Conservation (phyloP, 768 basidiomycete species). For the Pleurotus cornucopiae region DNA sequence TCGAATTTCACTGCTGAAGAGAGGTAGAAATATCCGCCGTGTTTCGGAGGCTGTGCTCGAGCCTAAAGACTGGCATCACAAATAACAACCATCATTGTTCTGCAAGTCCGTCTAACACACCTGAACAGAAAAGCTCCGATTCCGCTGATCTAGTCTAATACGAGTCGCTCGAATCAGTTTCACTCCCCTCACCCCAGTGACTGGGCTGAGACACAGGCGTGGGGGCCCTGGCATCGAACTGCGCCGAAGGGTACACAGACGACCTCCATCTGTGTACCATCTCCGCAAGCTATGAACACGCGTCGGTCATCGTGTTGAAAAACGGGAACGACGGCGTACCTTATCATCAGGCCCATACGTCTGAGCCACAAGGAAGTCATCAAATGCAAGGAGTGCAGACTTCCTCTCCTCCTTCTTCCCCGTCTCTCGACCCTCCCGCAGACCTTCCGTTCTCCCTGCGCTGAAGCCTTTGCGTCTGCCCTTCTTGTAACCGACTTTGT, state of each 20-base stretch:
- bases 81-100: no score
- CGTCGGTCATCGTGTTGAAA: not conserved
- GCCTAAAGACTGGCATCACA: no score
- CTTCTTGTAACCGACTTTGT: conserved; percentile 39
- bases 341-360: conserved; percentile 18
- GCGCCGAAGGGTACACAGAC: not conserved
- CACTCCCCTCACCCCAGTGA: conserved; percentile 1
- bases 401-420: conserved; percentile 48
- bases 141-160: not conserved
- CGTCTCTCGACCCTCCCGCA: conserved; percentile 33
- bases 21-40: no score
- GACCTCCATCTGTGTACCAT: conserved; percentile 31
- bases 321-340: not conserved
- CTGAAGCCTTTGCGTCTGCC: conserved; percentile 36
- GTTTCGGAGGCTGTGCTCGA: no score
- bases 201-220: not conserved
- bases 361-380: conserved; percentile 48
- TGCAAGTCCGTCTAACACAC: no score
- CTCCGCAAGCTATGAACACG: conserved; percentile 15
- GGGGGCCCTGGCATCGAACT: not conserved
- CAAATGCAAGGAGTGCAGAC: conserved; percentile 54
- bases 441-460: conserved; percentile 27
- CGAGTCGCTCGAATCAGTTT: conserved; percentile 1
- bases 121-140: no score
- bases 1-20: no score